Percentiles rank a stretch among this genome's conserved stretches.
Conservation (phyloP, 2,329 filamentous ascomycete species). For the Trichoderma atroviride region DNA sequence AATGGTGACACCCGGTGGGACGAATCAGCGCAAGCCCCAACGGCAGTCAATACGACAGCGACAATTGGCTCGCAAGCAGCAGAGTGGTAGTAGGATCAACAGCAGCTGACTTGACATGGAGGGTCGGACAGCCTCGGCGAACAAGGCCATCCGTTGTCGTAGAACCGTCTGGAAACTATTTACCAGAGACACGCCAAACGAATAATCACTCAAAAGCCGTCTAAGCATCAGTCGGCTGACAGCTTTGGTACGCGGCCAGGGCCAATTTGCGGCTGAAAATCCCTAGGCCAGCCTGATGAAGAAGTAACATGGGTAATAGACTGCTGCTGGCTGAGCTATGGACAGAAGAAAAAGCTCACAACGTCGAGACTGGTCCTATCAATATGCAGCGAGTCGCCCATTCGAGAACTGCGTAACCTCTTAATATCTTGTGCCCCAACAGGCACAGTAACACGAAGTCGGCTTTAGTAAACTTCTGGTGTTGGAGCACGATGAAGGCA, state of each 20-base stretch:
- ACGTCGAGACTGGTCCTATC: background rate
- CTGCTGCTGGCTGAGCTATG: background rate
- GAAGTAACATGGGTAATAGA: background rate
- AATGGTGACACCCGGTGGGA: background rate
- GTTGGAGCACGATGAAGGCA: background rate
- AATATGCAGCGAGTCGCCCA: background rate
- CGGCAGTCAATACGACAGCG: background rate
- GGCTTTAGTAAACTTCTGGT: background rate
- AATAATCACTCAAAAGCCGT: background rate
- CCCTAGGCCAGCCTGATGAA: background rate
- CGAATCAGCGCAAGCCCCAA: background rate
- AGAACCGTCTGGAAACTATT: constrained; percentile 8
- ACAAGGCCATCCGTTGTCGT: background rate
- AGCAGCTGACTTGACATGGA: constrained; percentile 12
- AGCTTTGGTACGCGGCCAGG: background rate
- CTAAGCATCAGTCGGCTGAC: background rate
- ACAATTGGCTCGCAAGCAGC: background rate
- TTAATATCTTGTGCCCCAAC: background rate
- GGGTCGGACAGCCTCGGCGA: background rate
- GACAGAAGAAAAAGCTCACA: background rate
- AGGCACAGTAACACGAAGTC: background rate
- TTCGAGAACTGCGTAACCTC: background rate
- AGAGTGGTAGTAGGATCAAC: background rate
- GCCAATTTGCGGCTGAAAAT: background rate
- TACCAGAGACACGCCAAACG: background rate